Percentiles rank a stretch among this genome's conserved stretches.
Evolutionary conservation across 2,329 filamentous ascomycete species (phyloP).

Genomic region (Cladorrhinum sp.): DNA sequence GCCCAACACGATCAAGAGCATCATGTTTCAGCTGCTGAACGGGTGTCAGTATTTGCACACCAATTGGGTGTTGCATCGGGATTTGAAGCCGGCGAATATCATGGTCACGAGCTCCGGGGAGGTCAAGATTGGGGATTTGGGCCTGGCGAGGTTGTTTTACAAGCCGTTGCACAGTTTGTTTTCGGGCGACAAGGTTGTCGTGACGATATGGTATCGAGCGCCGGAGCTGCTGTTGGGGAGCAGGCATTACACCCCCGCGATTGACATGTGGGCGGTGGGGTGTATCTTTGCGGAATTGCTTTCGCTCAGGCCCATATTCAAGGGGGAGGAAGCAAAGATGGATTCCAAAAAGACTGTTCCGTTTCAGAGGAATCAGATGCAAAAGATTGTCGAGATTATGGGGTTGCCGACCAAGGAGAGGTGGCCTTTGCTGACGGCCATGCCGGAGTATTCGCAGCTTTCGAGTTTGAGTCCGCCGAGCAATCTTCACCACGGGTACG

Average conservation of each 20-base stretch:
- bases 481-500: slow-evolving; percentile 42
- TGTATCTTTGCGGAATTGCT: slow-evolving; percentile 97
- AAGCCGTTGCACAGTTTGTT: slow-evolving; percentile 91
- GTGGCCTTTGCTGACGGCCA: slow-evolving; percentile 79
- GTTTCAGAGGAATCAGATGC: slow-evolving; percentile 98
- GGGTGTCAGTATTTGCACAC: slow-evolving; percentile 91
- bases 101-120: slow-evolving; percentile 90
- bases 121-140: slow-evolving; percentile 92
- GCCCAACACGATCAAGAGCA: slow-evolving; percentile 82
- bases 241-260: slow-evolving; percentile 93
- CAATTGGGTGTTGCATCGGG: slow-evolving; percentile 96
- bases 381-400: slow-evolving; percentile 96
- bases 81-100: slow-evolving; percentile 97
- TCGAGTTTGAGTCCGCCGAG: slow-evolving; percentile 51
- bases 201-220: slow-evolving; percentile 98
- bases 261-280: slow-evolving; percentile 96
- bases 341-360: slow-evolving; percentile 96
- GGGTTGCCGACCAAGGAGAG: slow-evolving; percentile 83
- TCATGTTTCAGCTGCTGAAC: slow-evolving; percentile 93
- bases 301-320: slow-evolving; percentile 90
- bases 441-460: slow-evolving; percentile 83
- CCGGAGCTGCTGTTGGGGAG: slow-evolving; percentile 89
- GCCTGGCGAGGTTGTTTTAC: slow-evolving; percentile 86
- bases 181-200: slow-evolving; percentile 93
- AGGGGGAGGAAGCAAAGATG: slow-evolving; percentile 98